Percentiles rank a stretch among this genome's conserved stretches.
phyloP scores from a whole-genome alignment of 257 asterid genomes.

The Lycium ferocissimum region DNA sequence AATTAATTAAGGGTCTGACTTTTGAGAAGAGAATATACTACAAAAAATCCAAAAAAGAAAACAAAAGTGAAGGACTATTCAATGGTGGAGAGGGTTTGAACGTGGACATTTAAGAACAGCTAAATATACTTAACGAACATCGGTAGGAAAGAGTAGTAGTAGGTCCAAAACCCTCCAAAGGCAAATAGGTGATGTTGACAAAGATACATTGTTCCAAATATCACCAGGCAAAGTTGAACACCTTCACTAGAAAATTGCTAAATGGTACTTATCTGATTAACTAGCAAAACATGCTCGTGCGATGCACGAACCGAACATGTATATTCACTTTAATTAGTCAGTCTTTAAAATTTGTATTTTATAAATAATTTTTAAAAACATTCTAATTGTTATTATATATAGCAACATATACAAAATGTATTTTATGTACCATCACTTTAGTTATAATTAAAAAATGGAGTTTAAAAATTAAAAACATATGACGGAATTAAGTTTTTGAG shows the following conservation, averaged over 20 bases:
- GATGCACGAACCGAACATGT: no score
- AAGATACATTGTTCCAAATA: not conserved
- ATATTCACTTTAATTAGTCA: no score
- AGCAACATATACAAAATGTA: no score
- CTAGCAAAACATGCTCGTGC: no score
- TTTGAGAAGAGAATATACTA: not conserved
- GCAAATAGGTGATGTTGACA: not conserved
- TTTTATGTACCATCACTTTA: no score
- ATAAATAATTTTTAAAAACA: no score
- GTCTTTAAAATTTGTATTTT: no score
- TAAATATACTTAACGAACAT: not conserved
- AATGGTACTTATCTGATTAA: no score
- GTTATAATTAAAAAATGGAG: no score
- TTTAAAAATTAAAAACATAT: no score
- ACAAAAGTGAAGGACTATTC: not conserved
- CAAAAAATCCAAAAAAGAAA: not conserved
- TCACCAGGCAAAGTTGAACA: not conserved
- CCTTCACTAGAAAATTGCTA: not conserved
- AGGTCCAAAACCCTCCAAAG: not conserved
- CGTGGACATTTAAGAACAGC: constrained; percentile 5
- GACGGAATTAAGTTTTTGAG: no score
- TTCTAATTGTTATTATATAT: no score
- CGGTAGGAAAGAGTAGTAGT: not conserved
- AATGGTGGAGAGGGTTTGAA: not conserved
- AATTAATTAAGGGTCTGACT: not conserved